A percentile compares a stretch with the other conserved stretches of the same genome.
Evolutionary conservation across 345 rosid species (phyloP).

Genomic region (Corymbia maculata): DNA sequence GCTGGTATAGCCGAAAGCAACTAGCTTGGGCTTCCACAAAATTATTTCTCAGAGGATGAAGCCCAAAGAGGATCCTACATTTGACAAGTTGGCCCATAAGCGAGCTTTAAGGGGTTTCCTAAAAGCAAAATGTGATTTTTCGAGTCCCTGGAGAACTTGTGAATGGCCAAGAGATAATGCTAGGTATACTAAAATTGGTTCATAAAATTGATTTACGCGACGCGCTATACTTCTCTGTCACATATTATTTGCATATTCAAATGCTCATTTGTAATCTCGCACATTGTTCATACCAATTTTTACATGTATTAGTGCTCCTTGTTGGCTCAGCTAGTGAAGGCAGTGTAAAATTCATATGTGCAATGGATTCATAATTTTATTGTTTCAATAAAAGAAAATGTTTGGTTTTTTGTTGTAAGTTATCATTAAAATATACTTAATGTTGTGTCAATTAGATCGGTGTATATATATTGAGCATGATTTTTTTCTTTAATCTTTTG

Average conservation of each 20-base stretch:
- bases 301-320: background rate
- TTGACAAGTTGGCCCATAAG: background rate
- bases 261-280: background rate
- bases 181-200: background rate
- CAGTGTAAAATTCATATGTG: background rate
- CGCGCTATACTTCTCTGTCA: too few species aligned
- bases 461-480: too few species aligned
- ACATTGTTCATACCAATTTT: background rate
- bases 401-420: background rate
- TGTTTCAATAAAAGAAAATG: background rate
- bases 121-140: background rate
- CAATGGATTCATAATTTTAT: background rate
- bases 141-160: background rate
- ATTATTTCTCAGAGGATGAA: background rate
- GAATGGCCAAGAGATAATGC: background rate
- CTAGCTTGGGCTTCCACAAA: background rate
- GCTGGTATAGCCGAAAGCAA: background rate
- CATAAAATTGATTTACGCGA: background rate
- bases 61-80: background rate
- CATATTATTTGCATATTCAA: background rate
- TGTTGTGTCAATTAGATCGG: too few species aligned
- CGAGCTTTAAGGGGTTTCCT: fast-evolving
- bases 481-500: too few species aligned
- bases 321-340: background rate
- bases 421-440: background rate